A percentile compares a stretch with the other conserved stretches of the same genome.
Evolutionary conservation across 2,329 filamentous ascomycete genomes (phyloP).

Genomic region (Cladorrhinum sp.): DNA sequence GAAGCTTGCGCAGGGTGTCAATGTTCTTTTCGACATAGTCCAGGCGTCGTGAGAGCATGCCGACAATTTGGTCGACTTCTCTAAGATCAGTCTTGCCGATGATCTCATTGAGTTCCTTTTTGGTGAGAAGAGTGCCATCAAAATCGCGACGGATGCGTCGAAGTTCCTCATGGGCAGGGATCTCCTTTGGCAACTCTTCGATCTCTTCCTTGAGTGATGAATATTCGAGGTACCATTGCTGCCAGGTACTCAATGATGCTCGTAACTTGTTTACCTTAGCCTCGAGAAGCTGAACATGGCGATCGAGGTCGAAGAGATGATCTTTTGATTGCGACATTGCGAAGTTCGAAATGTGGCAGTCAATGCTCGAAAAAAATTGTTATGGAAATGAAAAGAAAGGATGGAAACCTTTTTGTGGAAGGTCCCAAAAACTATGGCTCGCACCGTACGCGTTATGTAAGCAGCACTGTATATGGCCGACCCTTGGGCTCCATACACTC

Average conservation of each 20-base stretch:
- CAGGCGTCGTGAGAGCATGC: conserved; percentile 69
- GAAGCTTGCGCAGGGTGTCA: conserved; percentile 67
- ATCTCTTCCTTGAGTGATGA: conserved; percentile 85
- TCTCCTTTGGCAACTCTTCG: conserved; percentile 45
- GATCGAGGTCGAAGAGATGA: conserved; percentile 67
- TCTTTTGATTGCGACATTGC: conserved; percentile 44
- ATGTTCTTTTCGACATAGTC: conserved; percentile 90
- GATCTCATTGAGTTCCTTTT: conserved; percentile 52
- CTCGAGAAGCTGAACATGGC: conserved; percentile 72
- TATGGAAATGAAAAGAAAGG: neutral
- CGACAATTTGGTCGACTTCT: conserved; percentile 60
- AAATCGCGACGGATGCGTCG: conserved; percentile 56
- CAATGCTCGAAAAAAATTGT: neutral
- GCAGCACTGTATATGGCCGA: neutral
- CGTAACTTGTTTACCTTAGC: conserved; percentile 70
- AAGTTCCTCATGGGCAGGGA: conserved; percentile 52
- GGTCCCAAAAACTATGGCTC: neutral
- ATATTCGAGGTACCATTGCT: conserved; percentile 87
- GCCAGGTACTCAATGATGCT: conserved; percentile 81
- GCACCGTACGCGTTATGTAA: neutral
- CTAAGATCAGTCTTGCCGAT: conserved; percentile 46
- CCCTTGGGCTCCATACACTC: too few relatives aligned
- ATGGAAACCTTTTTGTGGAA: conserved; percentile 2
- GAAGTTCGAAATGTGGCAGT: neutral
- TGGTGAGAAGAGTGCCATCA: conserved; percentile 60